Conservation (phyloP, 495 filamentous ascomycete genomes). For the Cetradonia linearis region DNA sequence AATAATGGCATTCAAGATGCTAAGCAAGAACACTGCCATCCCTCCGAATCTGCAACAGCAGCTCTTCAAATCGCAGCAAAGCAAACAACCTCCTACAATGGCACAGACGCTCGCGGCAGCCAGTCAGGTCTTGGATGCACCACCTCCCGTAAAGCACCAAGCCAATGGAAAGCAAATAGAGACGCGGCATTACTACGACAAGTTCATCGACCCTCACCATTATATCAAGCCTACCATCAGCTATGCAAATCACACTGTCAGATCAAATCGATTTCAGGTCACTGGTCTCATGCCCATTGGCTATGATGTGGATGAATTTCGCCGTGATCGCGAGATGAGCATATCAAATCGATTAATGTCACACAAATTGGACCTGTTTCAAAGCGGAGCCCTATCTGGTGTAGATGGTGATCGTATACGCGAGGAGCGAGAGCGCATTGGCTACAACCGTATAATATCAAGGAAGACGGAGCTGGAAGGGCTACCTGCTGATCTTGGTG, state of each 20-base stretch:
- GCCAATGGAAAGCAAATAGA: constrained; percentile 21
- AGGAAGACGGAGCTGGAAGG: constrained; percentile 73
- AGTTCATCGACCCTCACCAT: constrained; percentile 56
- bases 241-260: constrained; percentile 65
- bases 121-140: constrained; percentile 43
- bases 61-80: constrained; percentile 61
- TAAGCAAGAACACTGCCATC: constrained; percentile 71
- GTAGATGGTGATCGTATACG: constrained; percentile 63
- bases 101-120: constrained; percentile 48
- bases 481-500: constrained; percentile 68
- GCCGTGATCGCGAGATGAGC: constrained; percentile 74
- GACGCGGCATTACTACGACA: constrained; percentile 44
- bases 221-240: constrained; percentile 50
- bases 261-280: constrained; percentile 63
- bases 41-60: constrained; percentile 63
- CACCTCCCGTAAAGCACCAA: constrained; percentile 29
- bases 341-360: constrained; percentile 80
- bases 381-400: constrained; percentile 3
- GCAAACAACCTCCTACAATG: constrained; percentile 46
- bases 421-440: constrained; percentile 73
- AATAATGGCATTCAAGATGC: constrained; percentile 70
- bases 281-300: constrained; percentile 81
- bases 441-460: constrained; percentile 79
- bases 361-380: constrained; percentile 53
- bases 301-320: constrained; percentile 63